Evolutionary conservation across 768 basidiomycete genomes (phyloP), one percentile per base, ranked within the genome.

Genomic region (Tephrocybe sp.): DNA sequence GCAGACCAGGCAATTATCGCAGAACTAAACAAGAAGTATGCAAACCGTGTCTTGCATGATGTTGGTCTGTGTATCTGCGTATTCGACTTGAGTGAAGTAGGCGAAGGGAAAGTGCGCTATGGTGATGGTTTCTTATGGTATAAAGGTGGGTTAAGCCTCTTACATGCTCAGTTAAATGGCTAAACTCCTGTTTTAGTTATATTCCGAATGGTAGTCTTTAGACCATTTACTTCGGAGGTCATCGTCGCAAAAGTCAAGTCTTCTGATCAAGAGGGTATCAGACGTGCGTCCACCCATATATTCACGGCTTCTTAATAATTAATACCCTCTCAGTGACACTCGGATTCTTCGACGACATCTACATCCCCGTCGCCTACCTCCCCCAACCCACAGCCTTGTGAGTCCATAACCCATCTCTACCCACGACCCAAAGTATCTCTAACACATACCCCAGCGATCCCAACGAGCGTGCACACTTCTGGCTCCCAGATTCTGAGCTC

Each of bases 91-190:
- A 72, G 84, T 0, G 81, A 92, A 56, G 88, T 84, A 1, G 87
- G 92, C 1, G 94, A 98, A 62, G 96, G 96, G 1, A 94, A 89
- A 55, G 85, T 99, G 4, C 78, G 93, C 32, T 97, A 95, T 60
- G 95, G 96, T 0, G 96, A 99, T 67, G 96, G 96, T 0, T 85
- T 85, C 63, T 72, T 96, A 62, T 98, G 94, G 87, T 94, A 98
- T 65, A 92, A 89, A 77, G 82, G 95, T 95, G 45, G 54, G 73
- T 62, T 13, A 49, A 23, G 1, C 31, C 8, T 14, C 9, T 5
- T 35, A 39, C 14, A 32, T 8, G 43, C 40, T 53, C 13, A 30
- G 43, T 47, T 46, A 45, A 47, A 20, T 45, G 40, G 36, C 41
- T 3, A 13, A n/a, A n/a, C n/a, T n/a, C n/a, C n/a, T 5, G n/a